A percentile compares a stretch with the other conserved stretches of the same genome.
phyloP scores from a whole-genome alignment of 352 stramenopile genomes.

The Aphanomyces euteiches region DNA sequence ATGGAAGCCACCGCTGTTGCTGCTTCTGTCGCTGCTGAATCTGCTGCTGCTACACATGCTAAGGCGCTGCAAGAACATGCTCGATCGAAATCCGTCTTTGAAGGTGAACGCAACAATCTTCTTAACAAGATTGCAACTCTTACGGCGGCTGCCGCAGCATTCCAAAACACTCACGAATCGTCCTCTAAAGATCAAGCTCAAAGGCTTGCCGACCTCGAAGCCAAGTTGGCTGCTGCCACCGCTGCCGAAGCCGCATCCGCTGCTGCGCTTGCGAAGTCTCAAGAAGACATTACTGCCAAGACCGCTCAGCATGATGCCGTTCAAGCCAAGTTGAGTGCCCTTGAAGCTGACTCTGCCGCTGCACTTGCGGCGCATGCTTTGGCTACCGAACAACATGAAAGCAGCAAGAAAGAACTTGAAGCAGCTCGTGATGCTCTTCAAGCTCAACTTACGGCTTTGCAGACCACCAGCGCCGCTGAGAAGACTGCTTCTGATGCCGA shows the following conservation, averaged over 20 bases:
- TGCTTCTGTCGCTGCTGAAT: not conserved
- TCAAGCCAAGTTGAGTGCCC: not conserved
- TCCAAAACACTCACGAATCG: not conserved
- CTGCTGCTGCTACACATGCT: not conserved
- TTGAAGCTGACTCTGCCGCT: conserved; percentile 17
- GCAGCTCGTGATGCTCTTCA: conserved; percentile 8
- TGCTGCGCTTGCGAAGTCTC: not conserved
- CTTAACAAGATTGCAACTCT: not conserved
- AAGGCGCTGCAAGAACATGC: not conserved
- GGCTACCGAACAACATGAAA: not conserved
- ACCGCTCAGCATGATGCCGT: conserved; percentile 9
- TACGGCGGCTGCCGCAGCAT: not conserved
- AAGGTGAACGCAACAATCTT: conserved; percentile 12
- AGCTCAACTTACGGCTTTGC: conserved; percentile 12
- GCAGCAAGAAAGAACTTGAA: not conserved
- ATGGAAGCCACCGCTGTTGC: not conserved
- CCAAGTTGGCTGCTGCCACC: not conserved
- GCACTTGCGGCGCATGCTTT: conserved; percentile 14
- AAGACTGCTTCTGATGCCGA: conserved; percentile 2
- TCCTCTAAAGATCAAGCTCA: not conserved
- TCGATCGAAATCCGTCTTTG: conserved; percentile 6
- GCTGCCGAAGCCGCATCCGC: not conserved
- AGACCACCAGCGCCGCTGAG: conserved; percentile 1
- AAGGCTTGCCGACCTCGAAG: conserved; percentile 8
- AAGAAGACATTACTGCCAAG: conserved; percentile 13